Evolutionary conservation across 2,329 filamentous ascomycete species (phyloP).

Genomic region (Penicillium paneum): DNA sequence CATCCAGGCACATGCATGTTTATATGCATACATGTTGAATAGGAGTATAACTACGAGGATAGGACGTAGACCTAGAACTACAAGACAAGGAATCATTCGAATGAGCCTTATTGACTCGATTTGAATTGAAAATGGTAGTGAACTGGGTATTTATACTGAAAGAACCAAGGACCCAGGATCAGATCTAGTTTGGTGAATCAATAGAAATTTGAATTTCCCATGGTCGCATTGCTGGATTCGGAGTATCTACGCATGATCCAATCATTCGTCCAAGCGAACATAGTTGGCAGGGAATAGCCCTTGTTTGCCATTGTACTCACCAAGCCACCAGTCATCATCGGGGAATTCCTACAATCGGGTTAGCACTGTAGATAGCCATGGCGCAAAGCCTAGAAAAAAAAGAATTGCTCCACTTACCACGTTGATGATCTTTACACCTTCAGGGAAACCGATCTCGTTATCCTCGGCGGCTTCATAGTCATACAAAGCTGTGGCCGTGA

Average conservation of each 20-base stretch:
- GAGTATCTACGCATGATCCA: background rate
- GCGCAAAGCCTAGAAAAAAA: background rate
- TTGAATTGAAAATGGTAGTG: background rate
- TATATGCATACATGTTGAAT: background rate
- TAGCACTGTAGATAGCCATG: slow-evolving; percentile 20
- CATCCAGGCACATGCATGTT: background rate
- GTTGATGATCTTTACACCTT: slow-evolving; percentile 76
- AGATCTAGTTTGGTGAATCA: background rate
- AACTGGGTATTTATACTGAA: background rate
- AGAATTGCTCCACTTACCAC: slow-evolving; percentile 57
- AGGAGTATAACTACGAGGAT: background rate
- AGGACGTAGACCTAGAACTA: background rate
- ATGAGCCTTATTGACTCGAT: background rate
- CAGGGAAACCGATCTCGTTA: slow-evolving; percentile 81
- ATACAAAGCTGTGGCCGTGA: slow-evolving; percentile 80
- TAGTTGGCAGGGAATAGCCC: slow-evolving; percentile 73
- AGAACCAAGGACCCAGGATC: background rate
- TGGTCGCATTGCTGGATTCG: background rate
- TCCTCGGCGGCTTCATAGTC: slow-evolving; percentile 98
- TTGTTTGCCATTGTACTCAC: slow-evolving; percentile 71
- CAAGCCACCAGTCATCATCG: slow-evolving; percentile 98
- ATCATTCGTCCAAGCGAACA: slow-evolving; percentile 41
- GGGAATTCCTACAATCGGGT: slow-evolving; percentile 70
- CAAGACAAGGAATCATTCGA: background rate
- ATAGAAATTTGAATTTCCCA: background rate